Percentiles rank a stretch among this genome's conserved stretches.
phyloP scores from a whole-genome alignment of 768 basidiomycete genomes.

The Paxillus involutus region DNA sequence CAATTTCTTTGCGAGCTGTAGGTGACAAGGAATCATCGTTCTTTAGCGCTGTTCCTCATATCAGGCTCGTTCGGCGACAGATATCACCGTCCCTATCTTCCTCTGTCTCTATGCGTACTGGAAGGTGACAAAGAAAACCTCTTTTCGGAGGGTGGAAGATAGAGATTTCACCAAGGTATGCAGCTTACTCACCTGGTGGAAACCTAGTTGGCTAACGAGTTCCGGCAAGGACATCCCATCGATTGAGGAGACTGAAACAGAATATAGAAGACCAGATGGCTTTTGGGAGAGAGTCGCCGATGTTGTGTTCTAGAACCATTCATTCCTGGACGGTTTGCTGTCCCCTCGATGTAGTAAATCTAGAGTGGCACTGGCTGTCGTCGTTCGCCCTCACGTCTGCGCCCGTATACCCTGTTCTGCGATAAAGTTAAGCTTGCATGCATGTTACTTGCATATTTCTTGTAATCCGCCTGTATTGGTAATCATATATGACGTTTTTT shows the following conservation, averaged over 20 bases:
- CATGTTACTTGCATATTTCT: no score
- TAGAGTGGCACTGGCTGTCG: no score
- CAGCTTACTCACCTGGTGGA: neutral
- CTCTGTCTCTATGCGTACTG: conserved; percentile 21
- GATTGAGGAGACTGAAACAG: conserved; percentile 63
- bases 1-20: conserved; percentile 49
- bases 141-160: conserved; percentile 53
- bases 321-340: no score
- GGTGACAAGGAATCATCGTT: conserved; percentile 6
- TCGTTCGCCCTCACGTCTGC: no score
- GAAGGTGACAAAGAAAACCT: conserved; percentile 18
- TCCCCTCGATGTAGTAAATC: no score
- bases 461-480: no score
- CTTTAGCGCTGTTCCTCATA: neutral
- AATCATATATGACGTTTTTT: no score
- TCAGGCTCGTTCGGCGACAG: conserved; percentile 19
- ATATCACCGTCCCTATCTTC: conserved; percentile 30
- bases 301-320: conserved; percentile 44
- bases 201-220: neutral
- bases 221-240: conserved; percentile 57
- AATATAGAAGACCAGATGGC: conserved; percentile 49
- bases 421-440: no score
- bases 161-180: conserved; percentile 72
- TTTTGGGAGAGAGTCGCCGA: conserved; percentile 50
- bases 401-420: no score